Evolutionary conservation across 495 filamentous ascomycete genomes (phyloP).

Genomic region (Gamarada debralockiae): DNA sequence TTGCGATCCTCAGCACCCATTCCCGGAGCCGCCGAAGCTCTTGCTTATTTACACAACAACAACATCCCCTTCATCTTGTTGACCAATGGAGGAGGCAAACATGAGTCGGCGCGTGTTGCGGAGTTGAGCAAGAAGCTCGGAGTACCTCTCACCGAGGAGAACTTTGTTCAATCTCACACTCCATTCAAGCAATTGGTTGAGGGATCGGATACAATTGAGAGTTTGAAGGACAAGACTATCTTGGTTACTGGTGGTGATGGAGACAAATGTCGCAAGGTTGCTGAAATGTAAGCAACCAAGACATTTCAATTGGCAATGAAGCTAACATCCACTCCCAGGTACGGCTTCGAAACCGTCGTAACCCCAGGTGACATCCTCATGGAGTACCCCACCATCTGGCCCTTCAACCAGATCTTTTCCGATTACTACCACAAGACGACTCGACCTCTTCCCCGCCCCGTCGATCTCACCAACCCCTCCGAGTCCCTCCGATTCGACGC

Average conservation of each 20-base stretch:
- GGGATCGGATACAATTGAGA: slow-evolving; percentile 16
- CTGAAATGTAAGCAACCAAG: slow-evolving; percentile 38
- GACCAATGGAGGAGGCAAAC: slow-evolving; percentile 84
- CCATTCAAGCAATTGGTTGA: slow-evolving; percentile 60
- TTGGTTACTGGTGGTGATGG: slow-evolving; percentile 79
- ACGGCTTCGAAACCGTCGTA: slow-evolving; percentile 82
- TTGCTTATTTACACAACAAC: slow-evolving; percentile 66
- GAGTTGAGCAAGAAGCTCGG: slow-evolving; percentile 59
- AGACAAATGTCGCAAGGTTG: slow-evolving; percentile 71
- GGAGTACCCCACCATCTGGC: slow-evolving; percentile 72
- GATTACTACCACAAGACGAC: slow-evolving; percentile 58
- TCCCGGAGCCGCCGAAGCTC: slow-evolving; percentile 71
- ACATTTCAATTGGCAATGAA: too few species aligned
- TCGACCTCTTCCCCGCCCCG: slow-evolving; percentile 52
- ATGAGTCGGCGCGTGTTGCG: slow-evolving; percentile 64
- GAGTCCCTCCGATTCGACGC: slow-evolving; percentile 66
- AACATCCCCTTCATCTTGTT: slow-evolving; percentile 80
- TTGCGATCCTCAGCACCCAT: slow-evolving; percentile 78
- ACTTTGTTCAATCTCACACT: slow-evolving; percentile 83
- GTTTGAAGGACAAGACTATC: slow-evolving; percentile 66
- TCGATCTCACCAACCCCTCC: slow-evolving; percentile 13
- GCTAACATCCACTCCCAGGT: too few species aligned
- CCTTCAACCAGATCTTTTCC: slow-evolving; percentile 62
- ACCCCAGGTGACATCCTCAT: slow-evolving; percentile 80
- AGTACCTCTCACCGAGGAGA: slow-evolving; percentile 55